Percentiles rank a stretch among this genome's conserved stretches.
phyloP scores from a whole-genome alignment of 148 eudicot species.

The Chenopodium album region DNA sequence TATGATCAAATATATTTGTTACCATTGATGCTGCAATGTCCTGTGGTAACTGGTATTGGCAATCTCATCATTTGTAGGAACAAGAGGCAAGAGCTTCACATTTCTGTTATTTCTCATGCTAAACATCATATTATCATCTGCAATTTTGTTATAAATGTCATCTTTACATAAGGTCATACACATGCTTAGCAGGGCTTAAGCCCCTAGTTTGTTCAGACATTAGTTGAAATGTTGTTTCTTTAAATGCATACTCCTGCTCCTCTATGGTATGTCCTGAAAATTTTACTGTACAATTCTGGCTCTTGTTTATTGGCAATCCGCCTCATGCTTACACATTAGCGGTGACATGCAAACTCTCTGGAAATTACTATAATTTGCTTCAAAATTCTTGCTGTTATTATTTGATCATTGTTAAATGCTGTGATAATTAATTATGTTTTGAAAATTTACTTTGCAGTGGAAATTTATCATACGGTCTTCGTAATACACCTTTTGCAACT shows the following conservation, averaged over 20 bases:
- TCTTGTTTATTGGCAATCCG: neutral
- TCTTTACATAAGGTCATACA: neutral
- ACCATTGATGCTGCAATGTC: neutral
- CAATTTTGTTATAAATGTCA: neutral
- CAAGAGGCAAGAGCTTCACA: neutral
- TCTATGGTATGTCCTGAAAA: neutral
- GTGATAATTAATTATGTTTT: neutral
- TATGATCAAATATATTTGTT: neutral
- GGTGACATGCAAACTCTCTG: neutral
- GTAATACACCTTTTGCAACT: constrained; percentile 77
- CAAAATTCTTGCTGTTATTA: neutral
- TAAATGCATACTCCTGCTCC: neutral
- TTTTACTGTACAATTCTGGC: neutral
- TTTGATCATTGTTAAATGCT: neutral
- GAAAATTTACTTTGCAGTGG: constrained; percentile 54
- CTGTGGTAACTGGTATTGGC: neutral
- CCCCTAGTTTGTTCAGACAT: neutral
- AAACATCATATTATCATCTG: neutral
- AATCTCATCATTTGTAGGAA: neutral
- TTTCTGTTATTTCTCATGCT: neutral
- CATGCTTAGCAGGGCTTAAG: neutral
- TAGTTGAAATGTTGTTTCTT: neutral
- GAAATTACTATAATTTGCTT: neutral
- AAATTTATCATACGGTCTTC: constrained; percentile 76
- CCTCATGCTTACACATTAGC: neutral